Conservation (phyloP, 1,139 yeast species). For the Geotrichum candidum region DNA sequence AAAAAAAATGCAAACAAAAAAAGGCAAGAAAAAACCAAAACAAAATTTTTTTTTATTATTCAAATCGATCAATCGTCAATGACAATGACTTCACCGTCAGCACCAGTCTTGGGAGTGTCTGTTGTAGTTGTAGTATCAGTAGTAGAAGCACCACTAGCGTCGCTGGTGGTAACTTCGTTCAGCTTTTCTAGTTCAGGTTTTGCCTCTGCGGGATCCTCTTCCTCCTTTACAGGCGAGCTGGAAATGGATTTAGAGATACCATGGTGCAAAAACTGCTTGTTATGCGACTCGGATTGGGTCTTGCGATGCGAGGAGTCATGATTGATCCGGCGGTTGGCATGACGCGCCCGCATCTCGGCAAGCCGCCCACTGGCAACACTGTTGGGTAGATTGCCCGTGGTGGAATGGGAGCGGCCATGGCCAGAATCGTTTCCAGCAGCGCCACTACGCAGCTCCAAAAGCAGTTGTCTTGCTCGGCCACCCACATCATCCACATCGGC, state of each 20-base stretch:
- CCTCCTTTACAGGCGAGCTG: not conserved
- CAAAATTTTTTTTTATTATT: too few species aligned
- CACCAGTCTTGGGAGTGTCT: not conserved
- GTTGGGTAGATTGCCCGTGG: not conserved
- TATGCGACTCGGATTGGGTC: not conserved
- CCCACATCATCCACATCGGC: conserved; percentile 52
- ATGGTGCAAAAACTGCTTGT: not conserved
- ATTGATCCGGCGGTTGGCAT: conserved; percentile 14
- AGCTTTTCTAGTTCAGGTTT: not conserved
- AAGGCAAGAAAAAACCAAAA: not conserved
- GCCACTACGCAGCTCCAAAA: conserved; percentile 50
- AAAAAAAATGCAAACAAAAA: not conserved
- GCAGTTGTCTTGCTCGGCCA: conserved; percentile 53
- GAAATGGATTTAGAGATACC: not conserved
- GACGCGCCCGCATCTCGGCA: conserved; percentile 18
- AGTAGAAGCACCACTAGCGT: not conserved
- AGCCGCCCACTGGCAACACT: conserved; percentile 10
- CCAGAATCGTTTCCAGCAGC: conserved; percentile 11
- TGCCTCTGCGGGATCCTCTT: not conserved
- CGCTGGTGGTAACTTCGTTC: not conserved
- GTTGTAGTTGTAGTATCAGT: not conserved
- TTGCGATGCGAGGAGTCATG: conserved; percentile 2
- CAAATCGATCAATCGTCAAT: not conserved
- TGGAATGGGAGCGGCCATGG: not conserved
- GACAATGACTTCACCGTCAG: not conserved